Evolutionary conservation across 495 filamentous ascomycete species (phyloP).

Genomic region (Daldinia caldariorum): DNA sequence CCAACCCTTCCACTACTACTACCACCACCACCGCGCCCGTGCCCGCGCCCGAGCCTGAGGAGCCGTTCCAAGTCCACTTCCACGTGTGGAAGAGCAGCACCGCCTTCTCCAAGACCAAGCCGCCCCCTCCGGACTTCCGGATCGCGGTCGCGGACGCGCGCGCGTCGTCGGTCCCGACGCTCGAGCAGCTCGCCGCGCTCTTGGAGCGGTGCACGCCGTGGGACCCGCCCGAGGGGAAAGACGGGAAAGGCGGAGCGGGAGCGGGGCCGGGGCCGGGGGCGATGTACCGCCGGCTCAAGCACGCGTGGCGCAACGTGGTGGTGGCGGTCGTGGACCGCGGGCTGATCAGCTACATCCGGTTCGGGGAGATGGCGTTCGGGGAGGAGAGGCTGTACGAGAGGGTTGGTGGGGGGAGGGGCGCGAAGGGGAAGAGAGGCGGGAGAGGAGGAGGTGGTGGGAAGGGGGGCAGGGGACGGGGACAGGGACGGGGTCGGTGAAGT

Average conservation of each 20-base stretch:
- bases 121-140: constrained; percentile 80
- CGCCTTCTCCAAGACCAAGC: constrained; percentile 77
- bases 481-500: not conserved
- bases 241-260: constrained; percentile 41
- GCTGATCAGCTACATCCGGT: constrained; percentile 83
- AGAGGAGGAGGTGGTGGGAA: constrained; percentile 37
- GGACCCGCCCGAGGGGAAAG: constrained; percentile 65
- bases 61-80: constrained; percentile 77
- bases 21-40: no score
- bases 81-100: constrained; percentile 77
- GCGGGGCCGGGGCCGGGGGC: constrained; percentile 48
- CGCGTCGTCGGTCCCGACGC: constrained; percentile 72
- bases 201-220: constrained; percentile 71
- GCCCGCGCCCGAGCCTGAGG: constrained; percentile 41
- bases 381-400: constrained; percentile 75
- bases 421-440: constrained; percentile 54
- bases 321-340: constrained; percentile 91
- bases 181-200: constrained; percentile 74
- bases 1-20: no score
- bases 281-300: constrained; percentile 75
- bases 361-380: constrained; percentile 82
- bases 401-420: constrained; percentile 48
- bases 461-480: not conserved
- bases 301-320: constrained; percentile 85
- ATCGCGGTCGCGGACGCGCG: constrained; percentile 83